Conservation (phyloP, 2,329 filamentous ascomycete genomes). For the Didymosphaeria variabile region DNA sequence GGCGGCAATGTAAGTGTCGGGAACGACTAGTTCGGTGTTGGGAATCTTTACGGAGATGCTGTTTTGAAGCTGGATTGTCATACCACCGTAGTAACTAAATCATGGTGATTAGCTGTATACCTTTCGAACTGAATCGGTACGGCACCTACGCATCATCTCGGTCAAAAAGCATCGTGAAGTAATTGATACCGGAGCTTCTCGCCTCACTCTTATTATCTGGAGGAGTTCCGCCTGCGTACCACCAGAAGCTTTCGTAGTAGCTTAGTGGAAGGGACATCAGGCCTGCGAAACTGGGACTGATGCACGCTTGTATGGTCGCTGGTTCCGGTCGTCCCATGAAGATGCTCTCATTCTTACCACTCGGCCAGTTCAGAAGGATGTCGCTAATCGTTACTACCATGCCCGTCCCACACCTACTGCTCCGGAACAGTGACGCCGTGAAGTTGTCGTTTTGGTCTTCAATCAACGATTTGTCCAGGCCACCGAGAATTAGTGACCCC, state of each 20-base stretch:
- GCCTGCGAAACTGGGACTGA: slow-evolving; percentile 26
- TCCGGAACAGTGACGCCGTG: slow-evolving; percentile 21
- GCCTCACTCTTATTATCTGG: slow-evolving; percentile 18
- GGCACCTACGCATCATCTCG: slow-evolving; percentile 25
- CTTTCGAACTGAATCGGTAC: slow-evolving; percentile 2
- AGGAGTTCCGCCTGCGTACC: slow-evolving; percentile 23
- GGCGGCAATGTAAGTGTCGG: slow-evolving; percentile 22
- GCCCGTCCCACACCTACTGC: slow-evolving; percentile 33
- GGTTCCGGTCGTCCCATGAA: slow-evolving; percentile 28
- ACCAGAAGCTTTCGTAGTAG: slow-evolving; percentile 26
- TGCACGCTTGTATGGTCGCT: slow-evolving; percentile 28
- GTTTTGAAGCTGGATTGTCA: slow-evolving; percentile 27
- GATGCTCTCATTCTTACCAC: slow-evolving; percentile 44
- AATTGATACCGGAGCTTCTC: slow-evolving; percentile 28
- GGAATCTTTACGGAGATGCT: slow-evolving; percentile 25
- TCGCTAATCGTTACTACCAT: slow-evolving; percentile 41
- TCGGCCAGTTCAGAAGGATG: slow-evolving; percentile 45
- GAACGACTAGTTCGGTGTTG: slow-evolving; percentile 29
- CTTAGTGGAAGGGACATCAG: slow-evolving; percentile 24
- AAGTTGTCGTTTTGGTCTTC: slow-evolving; percentile 27
- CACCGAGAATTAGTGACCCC: slow-evolving; percentile 42
- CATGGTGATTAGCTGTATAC: slow-evolving; percentile 14
- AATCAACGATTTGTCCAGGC: slow-evolving; percentile 27
- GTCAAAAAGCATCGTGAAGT: slow-evolving; percentile 28
- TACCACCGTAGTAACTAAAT: slow-evolving; percentile 28